phyloP scores from a whole-genome alignment of 2,329 filamentous ascomycete genomes.

The Penicillium sp. region DNA sequence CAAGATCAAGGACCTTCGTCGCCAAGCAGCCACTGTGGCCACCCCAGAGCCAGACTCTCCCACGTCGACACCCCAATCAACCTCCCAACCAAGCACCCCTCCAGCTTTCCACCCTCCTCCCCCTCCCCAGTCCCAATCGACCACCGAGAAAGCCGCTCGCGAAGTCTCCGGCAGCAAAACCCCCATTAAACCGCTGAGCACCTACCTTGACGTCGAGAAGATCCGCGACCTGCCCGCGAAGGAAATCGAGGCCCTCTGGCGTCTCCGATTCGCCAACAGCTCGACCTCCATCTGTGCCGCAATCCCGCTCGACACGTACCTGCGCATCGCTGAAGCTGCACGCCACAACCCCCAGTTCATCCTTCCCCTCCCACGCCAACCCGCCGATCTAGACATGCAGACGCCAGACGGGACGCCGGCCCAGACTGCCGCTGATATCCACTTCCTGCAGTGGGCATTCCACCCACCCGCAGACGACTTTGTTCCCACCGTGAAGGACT shows the following conservation, averaged over 20 bases:
- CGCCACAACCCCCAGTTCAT: slow-evolving; percentile 83
- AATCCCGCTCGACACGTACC: slow-evolving; percentile 74
- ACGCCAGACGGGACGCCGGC: slow-evolving; percentile 26
- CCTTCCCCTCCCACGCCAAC: slow-evolving; percentile 69
- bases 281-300: slow-evolving; percentile 79
- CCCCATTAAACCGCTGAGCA: slow-evolving; percentile 65
- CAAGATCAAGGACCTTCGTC: slow-evolving; percentile 73
- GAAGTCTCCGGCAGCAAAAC: slow-evolving; percentile 52
- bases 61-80: slow-evolving; percentile 21
- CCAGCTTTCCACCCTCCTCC: slow-evolving; percentile 41
- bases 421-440: slow-evolving; percentile 70
- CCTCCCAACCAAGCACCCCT: slow-evolving; percentile 37
- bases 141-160: slow-evolving; percentile 35
- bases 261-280: slow-evolving; percentile 76
- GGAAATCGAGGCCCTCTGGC: slow-evolving; percentile 88
- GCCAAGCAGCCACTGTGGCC: slow-evolving; percentile 62
- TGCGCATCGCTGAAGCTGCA: slow-evolving; percentile 70
- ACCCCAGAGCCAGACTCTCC: slow-evolving; percentile 47
- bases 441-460: slow-evolving; percentile 96
- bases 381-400: slow-evolving; percentile 30
- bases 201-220: slow-evolving; percentile 80
- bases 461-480: slow-evolving; percentile 58
- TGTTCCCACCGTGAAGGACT: slow-evolving; percentile 31
- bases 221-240: slow-evolving; percentile 69
- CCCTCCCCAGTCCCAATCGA: slow-evolving; percentile 38